Percentiles rank a stretch among this genome's conserved stretches.
These are phyloP conservation scores for Sporothrix humicola DNA, from an alignment of 2,329 filamentous ascomycete species.

Conservation along the genomic window DNA sequence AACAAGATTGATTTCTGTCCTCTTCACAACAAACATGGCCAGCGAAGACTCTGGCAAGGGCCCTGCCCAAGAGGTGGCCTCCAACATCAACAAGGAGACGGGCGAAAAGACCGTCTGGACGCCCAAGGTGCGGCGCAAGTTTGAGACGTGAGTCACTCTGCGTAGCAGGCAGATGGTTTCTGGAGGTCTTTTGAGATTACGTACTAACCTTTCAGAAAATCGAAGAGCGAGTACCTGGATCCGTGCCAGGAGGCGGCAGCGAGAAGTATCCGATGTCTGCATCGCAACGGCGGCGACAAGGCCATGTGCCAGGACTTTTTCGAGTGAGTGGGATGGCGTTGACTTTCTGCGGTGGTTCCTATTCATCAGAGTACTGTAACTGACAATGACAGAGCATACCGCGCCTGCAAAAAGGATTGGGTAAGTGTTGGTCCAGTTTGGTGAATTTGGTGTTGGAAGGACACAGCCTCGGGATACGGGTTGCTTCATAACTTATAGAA, in stretches of 20 bases:
- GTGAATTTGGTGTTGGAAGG: not conserved
- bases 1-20: not conserved
- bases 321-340: constrained; percentile 61
- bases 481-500: no score
- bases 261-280: constrained; percentile 83
- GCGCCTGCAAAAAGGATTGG: constrained; percentile 95
- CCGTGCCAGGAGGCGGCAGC: constrained; percentile 93
- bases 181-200: not conserved
- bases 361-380: no score
- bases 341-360: no score
- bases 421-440: constrained; percentile 53
- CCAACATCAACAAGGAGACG: not conserved
- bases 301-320: constrained; percentile 96
- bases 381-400: constrained; percentile 71
- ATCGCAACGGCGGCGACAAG: constrained; percentile 84
- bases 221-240: constrained; percentile 87
- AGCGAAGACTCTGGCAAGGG: not conserved
- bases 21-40: not conserved
- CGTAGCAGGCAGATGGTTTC: not conserved
- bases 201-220: constrained; percentile 66
- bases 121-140: constrained; percentile 66
- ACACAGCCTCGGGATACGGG: no score
- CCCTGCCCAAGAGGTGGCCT: not conserved
- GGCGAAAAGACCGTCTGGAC: constrained; percentile 50
- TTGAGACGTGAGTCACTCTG: constrained; percentile 60